These are phyloP conservation scores for Amaranthus tricolor DNA, from an alignment of 179 eudicot species.

Conservation along the genomic window DNA sequence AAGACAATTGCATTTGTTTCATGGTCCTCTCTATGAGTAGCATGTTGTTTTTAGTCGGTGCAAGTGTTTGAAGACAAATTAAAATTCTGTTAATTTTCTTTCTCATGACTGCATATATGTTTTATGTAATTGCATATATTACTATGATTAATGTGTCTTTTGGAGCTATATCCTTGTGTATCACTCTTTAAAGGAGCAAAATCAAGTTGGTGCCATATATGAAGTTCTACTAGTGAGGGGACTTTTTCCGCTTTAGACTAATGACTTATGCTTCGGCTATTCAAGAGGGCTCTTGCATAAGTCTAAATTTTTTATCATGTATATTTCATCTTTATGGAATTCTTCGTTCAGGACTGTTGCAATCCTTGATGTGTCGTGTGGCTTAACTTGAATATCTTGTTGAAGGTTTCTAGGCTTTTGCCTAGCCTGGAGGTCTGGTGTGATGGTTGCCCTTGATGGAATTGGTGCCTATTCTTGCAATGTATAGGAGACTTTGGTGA, in stretches of 20 bases:
- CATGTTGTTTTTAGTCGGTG: not conserved
- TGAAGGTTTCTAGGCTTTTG: slow-evolving; percentile 97
- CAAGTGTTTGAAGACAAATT: too few species aligned
- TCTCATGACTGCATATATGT: too few species aligned
- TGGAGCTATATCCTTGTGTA: not conserved
- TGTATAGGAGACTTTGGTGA: slow-evolving; percentile 93
- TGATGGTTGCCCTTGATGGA: slow-evolving; percentile 92
- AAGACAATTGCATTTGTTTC: not conserved
- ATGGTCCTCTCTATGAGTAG: too few species aligned
- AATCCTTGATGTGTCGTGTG: slow-evolving; percentile 43
- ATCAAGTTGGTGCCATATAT: not conserved
- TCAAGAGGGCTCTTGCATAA: slow-evolving; percentile 19
- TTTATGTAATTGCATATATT: too few species aligned
- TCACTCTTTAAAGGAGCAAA: not conserved
- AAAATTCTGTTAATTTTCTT: too few species aligned
- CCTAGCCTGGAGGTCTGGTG: slow-evolving; percentile 98
- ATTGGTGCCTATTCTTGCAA: slow-evolving; percentile 75
- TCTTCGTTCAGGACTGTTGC: slow-evolving; percentile 35
- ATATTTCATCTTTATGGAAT: slow-evolving; percentile 38
- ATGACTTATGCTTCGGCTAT: slow-evolving; percentile 9
- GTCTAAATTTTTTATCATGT: slow-evolving; percentile 10
- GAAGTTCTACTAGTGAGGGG: not conserved
- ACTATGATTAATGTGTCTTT: not conserved
- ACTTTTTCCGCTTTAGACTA: not conserved
- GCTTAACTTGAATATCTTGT: slow-evolving; percentile 86